phyloP scores from a whole-genome alignment of 768 basidiomycete species.

The Pleurotus tuoliensis region DNA sequence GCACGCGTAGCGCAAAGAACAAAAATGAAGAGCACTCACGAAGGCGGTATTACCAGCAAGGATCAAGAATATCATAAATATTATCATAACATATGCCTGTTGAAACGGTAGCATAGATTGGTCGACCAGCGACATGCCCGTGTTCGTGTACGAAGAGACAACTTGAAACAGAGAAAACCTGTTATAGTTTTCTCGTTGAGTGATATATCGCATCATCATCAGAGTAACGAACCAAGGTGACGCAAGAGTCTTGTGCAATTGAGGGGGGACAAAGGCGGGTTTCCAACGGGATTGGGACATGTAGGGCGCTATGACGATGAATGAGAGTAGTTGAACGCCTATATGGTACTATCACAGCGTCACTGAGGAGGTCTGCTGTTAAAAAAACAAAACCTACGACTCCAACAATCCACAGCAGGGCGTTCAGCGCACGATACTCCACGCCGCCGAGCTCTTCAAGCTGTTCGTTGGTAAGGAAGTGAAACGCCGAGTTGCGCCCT shows the following conservation, averaged over 20 bases:
- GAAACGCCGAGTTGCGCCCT: slow-evolving; percentile 77
- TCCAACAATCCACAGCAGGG: slow-evolving; percentile 77
- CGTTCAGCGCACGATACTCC: slow-evolving; percentile 83
- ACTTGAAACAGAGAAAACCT: slow-evolving; percentile 88
- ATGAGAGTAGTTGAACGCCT: slow-evolving; percentile 60
- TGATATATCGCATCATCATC: background rate
- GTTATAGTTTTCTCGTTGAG: background rate
- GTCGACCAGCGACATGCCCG: slow-evolving; percentile 85
- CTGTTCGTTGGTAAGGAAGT: slow-evolving; percentile 70
- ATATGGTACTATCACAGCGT: slow-evolving; percentile 66
- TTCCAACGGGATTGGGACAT: slow-evolving; percentile 61
- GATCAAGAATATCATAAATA: slow-evolving; percentile 69
- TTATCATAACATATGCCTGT: slow-evolving; percentile 75
- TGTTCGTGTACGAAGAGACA: slow-evolving; percentile 85
- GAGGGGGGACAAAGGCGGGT: slow-evolving; percentile 54
- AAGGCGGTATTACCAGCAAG: slow-evolving; percentile 92
- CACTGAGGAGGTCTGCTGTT: slow-evolving; percentile 1
- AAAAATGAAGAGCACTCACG: slow-evolving; percentile 47
- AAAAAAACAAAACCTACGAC: slow-evolving; percentile 43
- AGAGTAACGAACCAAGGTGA: slow-evolving; percentile 55
- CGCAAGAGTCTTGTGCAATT: slow-evolving; percentile 49
- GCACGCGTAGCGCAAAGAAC: background rate
- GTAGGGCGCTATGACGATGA: slow-evolving; percentile 78
- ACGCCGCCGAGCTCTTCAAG: slow-evolving; percentile 91
- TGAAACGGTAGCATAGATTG: slow-evolving; percentile 92